phyloP scores from a whole-genome alignment of 2,329 filamentous ascomycete species.

The Fusarium bulbicola region DNA sequence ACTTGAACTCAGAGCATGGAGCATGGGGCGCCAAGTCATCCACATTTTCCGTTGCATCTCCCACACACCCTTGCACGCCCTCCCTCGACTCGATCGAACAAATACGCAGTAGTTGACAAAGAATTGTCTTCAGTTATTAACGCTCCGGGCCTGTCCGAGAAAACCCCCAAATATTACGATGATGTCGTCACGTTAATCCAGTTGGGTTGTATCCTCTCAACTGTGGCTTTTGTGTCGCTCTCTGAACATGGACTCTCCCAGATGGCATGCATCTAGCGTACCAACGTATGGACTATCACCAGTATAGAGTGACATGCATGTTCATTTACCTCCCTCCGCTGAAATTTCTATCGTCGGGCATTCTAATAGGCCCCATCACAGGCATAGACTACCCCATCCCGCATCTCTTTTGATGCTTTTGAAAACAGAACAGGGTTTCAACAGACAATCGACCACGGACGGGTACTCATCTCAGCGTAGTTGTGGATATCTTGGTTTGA shows the following conservation, averaged over 20 bases:
- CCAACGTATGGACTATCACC: background rate
- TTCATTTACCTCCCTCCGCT: conserved; percentile 14
- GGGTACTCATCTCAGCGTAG: background rate
- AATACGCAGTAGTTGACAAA: background rate
- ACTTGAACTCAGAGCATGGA: conserved; percentile 26
- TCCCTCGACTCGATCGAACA: conserved; percentile 35
- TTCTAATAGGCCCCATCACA: conserved; percentile 11
- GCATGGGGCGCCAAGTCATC: conserved; percentile 42
- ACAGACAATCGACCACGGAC: background rate
- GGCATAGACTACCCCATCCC: conserved; percentile 32
- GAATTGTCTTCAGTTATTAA: conserved; percentile 18
- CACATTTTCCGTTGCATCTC: conserved; percentile 42
- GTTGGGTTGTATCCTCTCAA: background rate
- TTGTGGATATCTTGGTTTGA: background rate
- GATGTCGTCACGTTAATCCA: background rate
- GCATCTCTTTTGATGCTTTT: background rate
- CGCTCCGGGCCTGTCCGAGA: conserved; percentile 15
- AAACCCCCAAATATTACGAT: background rate
- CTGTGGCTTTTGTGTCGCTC: conserved; percentile 7
- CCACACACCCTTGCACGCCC: conserved; percentile 38
- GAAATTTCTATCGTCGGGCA: conserved; percentile 23
- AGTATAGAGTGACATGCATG: conserved; percentile 15
- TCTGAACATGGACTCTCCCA: background rate
- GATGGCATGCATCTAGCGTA: background rate
- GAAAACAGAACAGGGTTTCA: background rate